Percentiles rank a stretch among this genome's conserved stretches.
These are phyloP conservation scores for Cyathus pygmaeus DNA, from an alignment of 1,284 basidiomycete genomes.

Conservation along the genomic window DNA sequence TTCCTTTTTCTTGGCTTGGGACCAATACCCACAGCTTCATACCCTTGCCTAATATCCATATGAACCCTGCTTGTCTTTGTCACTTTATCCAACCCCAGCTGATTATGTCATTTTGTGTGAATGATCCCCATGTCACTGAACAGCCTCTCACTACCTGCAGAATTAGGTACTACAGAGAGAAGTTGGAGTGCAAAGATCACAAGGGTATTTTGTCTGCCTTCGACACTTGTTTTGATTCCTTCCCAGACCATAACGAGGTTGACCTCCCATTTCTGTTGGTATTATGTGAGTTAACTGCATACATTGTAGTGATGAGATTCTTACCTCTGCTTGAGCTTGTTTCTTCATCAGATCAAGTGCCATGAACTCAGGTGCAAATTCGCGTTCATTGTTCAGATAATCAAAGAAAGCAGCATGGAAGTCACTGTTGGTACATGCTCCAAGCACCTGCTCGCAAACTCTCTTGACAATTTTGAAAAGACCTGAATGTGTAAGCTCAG, in stretches of 20 bases:
- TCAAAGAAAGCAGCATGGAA: constrained; percentile 12
- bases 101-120: too few species aligned
- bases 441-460: neutral
- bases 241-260: constrained; percentile 13
- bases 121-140: constrained; percentile 22
- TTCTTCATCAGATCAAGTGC: neutral
- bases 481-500: neutral
- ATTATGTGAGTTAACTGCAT: too few species aligned
- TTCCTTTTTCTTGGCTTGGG: too few species aligned
- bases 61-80: too few species aligned
- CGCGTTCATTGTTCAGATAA: neutral
- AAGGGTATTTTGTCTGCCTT: constrained; percentile 8
- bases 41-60: too few species aligned
- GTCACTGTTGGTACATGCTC: neutral
- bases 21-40: too few species aligned
- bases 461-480: constrained; percentile 4
- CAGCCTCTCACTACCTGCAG: constrained; percentile 22
- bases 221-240: neutral
- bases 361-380: constrained; percentile 8
- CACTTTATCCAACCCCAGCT: too few species aligned
- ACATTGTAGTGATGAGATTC: neutral
- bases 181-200: constrained; percentile 18
- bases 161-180: constrained; percentile 23
- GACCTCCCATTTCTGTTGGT: neutral
- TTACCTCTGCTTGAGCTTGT: neutral